These are phyloP conservation scores for Rhizopogon parksii DNA, from an alignment of 1,284 basidiomycete species.

Conservation along the genomic window DNA sequence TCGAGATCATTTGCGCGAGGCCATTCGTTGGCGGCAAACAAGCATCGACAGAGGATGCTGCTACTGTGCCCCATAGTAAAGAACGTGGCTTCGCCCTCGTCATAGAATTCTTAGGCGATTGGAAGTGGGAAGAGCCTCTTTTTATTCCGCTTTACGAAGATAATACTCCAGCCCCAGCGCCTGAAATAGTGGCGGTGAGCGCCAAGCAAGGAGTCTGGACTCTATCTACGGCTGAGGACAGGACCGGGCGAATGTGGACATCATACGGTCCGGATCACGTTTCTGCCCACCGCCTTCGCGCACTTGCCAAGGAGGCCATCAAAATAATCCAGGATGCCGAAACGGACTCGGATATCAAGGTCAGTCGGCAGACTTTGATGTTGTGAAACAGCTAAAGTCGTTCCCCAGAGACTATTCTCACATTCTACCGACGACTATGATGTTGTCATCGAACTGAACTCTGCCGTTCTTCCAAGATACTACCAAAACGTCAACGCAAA, in stretches of 20 bases:
- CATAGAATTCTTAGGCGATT: conserved; percentile 70
- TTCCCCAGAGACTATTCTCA: conserved; percentile 65
- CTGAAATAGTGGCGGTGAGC: conserved; percentile 19
- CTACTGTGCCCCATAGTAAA: conserved; percentile 53
- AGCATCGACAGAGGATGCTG: conserved; percentile 14
- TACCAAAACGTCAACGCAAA: conserved; percentile 56
- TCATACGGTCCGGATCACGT: conserved; percentile 54
- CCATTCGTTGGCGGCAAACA: conserved; percentile 41
- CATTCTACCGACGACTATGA: conserved; percentile 86
- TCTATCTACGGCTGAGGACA: conserved; percentile 77
- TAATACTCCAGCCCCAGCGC: conserved; percentile 20
- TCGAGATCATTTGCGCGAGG: conserved; percentile 79
- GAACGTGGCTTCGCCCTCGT: conserved; percentile 80
- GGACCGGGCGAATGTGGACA: conserved; percentile 73
- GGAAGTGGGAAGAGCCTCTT: conserved; percentile 75
- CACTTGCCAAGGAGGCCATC: conserved; percentile 71
- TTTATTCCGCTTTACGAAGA: conserved; percentile 52
- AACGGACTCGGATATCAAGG: conserved; percentile 41
- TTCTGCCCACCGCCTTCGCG: conserved; percentile 63
- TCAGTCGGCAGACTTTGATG: conserved; percentile 22
- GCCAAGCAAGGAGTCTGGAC: conserved; percentile 64
- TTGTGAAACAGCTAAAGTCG: conserved; percentile 5
- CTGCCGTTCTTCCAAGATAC: conserved; percentile 65
- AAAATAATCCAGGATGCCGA: conserved; percentile 20
- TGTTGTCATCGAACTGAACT: conserved; percentile 73